Base-by-base conservation (phyloP, 768 basidiomycete species). In the Suillus sp. region DNA sequence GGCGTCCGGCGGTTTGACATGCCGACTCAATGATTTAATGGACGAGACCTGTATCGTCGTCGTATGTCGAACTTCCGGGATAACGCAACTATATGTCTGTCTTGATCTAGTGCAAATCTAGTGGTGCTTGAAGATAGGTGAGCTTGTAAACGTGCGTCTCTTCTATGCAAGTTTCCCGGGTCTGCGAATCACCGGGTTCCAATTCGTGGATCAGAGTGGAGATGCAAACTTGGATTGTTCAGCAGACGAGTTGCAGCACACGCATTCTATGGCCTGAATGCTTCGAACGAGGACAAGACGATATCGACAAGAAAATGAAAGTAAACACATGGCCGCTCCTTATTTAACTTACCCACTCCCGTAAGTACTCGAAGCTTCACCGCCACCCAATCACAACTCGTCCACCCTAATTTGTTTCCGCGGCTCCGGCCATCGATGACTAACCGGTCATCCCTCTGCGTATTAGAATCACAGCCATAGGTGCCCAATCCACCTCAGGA, bases 1-100 rank as follows among this genome's bases (percentile, higher is more conserved):
- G 63, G 56, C 0, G 60, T 63, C 67, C 71, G 74, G 68, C 58
- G 62, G 62, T 66, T 62, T 34, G 67, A 54, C 73, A 74, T 74
- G 20, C 51, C 51, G 51, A 53, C n/a, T n/a, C n/a, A n/a, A n/a
- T n/a, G n/a, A n/a, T n/a, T n/a, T n/a, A n/a, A n/a, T n/a, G n/a
- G n/a, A n/a, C n/a, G n/a, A n/a, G n/a, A n/a, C n/a, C n/a, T n/a
- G n/a, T n/a, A n/a, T n/a, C n/a, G n/a, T n/a, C n/a, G n/a, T n/a
- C n/a, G n/a, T n/a, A n/a, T 45, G 43, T 22, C 20, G 43, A 11
- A 14, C 37, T 37, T 38, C n/a, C n/a, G n/a, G n/a, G n/a, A n/a
- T n/a, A n/a, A n/a, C n/a, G n/a, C n/a, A n/a, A n/a, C n/a, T n/a
- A n/a, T n/a, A n/a, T n/a, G n/a, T 47, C 25, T 47, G 22, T 8